Evolutionary conservation across 768 basidiomycete species (phyloP).

Genomic region (Serpula lacrymans): DNA sequence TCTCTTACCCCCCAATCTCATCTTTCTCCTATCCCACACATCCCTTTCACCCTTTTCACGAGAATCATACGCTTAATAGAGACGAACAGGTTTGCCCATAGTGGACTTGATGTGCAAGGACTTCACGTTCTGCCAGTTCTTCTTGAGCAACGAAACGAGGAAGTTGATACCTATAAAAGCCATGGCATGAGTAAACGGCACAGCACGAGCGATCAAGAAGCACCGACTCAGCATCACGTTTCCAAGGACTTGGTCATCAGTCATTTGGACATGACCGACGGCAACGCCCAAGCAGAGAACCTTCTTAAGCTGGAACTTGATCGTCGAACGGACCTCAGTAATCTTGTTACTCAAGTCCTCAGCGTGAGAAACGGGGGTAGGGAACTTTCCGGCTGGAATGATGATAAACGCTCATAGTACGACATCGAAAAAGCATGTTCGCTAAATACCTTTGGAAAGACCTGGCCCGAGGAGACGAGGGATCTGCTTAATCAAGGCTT

Average conservation of each 20-base stretch:
- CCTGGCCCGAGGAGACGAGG: constrained; percentile 99
- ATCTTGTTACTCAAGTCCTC: constrained; percentile 92
- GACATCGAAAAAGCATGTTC: background rate
- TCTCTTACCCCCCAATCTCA: constrained; percentile 14
- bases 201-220: constrained; percentile 2
- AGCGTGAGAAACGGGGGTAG: constrained; percentile 88
- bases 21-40: constrained; percentile 6
- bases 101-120: constrained; percentile 98
- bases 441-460: constrained; percentile 90
- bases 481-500: constrained; percentile 98
- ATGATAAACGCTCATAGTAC: too few relatives aligned
- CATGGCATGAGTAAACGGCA: constrained; percentile 7
- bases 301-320: constrained; percentile 99
- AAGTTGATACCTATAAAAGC: constrained; percentile 96
- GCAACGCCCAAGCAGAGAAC: constrained; percentile 99
- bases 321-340: constrained; percentile 94
- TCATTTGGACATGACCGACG: constrained; percentile 97
- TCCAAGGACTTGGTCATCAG: constrained; percentile 91
- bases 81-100: constrained; percentile 97
- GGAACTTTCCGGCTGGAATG: constrained; percentile 92
- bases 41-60: constrained; percentile 1
- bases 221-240: constrained; percentile 98
- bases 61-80: constrained; percentile 57
- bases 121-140: constrained; percentile 99
- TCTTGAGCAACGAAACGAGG: constrained; percentile 98